These are phyloP conservation scores for Blastobotrys americana DNA, from an alignment of 805 yeast genomes.

Conservation along the genomic window DNA sequence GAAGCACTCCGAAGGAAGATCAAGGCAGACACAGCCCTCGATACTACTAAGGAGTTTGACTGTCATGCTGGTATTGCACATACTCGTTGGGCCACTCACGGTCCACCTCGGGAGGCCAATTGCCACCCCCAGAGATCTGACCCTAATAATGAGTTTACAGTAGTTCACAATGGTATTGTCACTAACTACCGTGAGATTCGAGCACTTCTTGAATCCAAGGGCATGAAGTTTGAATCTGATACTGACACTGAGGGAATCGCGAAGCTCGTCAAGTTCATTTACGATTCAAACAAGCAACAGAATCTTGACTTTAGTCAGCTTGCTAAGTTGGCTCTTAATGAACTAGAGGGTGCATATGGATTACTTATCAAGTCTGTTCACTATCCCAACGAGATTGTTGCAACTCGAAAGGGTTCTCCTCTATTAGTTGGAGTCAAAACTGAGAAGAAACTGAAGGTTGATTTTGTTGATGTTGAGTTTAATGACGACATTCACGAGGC, in stretches of 20 bases:
- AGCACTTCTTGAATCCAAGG: slow-evolving; percentile 71
- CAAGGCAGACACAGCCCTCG: slow-evolving; percentile 38
- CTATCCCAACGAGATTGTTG: slow-evolving; percentile 93
- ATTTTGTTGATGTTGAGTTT: slow-evolving; percentile 96
- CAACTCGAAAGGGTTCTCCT: slow-evolving; percentile 98
- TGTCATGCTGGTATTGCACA: slow-evolving; percentile 96
- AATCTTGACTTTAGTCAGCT: slow-evolving; percentile 84
- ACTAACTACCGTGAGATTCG: slow-evolving; percentile 91
- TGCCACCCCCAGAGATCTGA: slow-evolving; percentile 98
- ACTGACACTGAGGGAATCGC: slow-evolving; percentile 99
- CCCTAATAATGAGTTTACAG: slow-evolving; percentile 69
- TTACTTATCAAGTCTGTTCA: slow-evolving; percentile 83
- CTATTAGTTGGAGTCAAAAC: slow-evolving; percentile 95
- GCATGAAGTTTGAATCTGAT: slow-evolving; percentile 77
- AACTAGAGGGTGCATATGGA: slow-evolving; percentile 97
- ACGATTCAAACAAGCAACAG: slow-evolving; percentile 67
- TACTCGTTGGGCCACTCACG: slow-evolving; percentile 99
- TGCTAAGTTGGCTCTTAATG: slow-evolving; percentile 85
- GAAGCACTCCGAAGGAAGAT: slow-evolving; percentile 66
- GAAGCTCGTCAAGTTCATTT: slow-evolving; percentile 83
- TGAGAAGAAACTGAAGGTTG: slow-evolving; percentile 90
- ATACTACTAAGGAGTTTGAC: slow-evolving; percentile 53
- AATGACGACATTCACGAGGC: slow-evolving; percentile 44
- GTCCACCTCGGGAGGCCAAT: slow-evolving; percentile 76
- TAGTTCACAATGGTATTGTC: slow-evolving; percentile 97